Percentiles rank a stretch among this genome's conserved stretches.
phyloP scores from a whole-genome alignment of 495 filamentous ascomycete genomes.

The Pyrenula aspistea region DNA sequence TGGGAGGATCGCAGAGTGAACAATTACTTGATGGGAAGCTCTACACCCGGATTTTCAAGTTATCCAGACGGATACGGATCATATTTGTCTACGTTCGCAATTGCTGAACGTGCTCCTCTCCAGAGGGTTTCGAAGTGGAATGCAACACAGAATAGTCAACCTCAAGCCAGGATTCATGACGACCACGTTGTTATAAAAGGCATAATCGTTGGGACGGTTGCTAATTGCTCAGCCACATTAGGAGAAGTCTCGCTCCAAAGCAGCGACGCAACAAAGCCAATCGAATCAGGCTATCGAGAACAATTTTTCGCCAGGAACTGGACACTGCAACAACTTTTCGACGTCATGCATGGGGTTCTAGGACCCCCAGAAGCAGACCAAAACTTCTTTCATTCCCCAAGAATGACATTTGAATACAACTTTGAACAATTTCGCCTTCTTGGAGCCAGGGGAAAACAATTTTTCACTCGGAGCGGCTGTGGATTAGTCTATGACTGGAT shows the following conservation, averaged over 20 bases:
- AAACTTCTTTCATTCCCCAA: not conserved
- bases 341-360: not conserved
- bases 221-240: not conserved
- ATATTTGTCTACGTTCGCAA: too few relatives aligned
- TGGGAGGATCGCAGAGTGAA: not conserved
- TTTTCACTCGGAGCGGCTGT: not conserved
- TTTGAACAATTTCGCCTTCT: not conserved
- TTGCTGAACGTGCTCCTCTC: too few relatives aligned
- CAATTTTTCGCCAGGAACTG: not conserved
- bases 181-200: not conserved
- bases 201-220: not conserved
- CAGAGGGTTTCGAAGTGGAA: too few relatives aligned
- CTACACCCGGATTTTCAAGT: not conserved
- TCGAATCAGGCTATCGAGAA: not conserved
- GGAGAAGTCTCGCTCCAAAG: not conserved
- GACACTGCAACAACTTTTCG: not conserved
- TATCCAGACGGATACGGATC: too few relatives aligned
- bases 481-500: not conserved
- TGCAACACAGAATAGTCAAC: not conserved
- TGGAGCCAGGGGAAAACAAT: not conserved
- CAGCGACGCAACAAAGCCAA: not conserved
- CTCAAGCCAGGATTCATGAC: not conserved
- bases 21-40: not conserved
- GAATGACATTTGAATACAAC: not conserved
- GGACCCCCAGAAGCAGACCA: not conserved